Conservation (phyloP, 176 grass and related monocot species). For the Urochloa ruziziensis region DNA sequence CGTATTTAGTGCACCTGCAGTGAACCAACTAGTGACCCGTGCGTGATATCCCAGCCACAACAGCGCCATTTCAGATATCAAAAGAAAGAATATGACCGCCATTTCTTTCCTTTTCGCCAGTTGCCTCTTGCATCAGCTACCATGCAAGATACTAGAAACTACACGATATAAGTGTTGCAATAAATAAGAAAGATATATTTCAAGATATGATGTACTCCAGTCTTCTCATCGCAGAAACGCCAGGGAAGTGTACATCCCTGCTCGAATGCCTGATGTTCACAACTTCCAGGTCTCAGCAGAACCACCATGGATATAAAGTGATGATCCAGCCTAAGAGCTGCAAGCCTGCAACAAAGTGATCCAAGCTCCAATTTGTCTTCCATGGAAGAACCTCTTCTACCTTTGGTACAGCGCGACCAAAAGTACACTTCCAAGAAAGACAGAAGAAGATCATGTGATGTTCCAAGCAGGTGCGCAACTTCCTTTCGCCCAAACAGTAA, state of each 20-base stretch:
- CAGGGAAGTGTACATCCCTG: conserved; percentile 40
- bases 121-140: conserved; percentile 46
- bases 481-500: conserved; percentile 23
- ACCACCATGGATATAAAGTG: conserved; percentile 39
- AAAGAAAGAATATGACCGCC: conserved; percentile 10
- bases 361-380: conserved; percentile 26
- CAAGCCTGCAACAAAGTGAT: conserved; percentile 27
- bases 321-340: conserved; percentile 18
- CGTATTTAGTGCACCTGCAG: conserved; percentile 6
- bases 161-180: conserved; percentile 28
- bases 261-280: conserved; percentile 17
- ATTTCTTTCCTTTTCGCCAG: conserved; percentile 46
- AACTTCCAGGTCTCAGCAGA: conserved; percentile 16
- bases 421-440: conserved; percentile 35
- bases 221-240: conserved; percentile 17
- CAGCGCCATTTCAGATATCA: conserved; percentile 21
- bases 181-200: conserved; percentile 45
- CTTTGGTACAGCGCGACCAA: conserved; percentile 19
- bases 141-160: conserved; percentile 51
- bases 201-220: conserved; percentile 11
- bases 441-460: conserved; percentile 31
- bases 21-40: conserved; percentile 17
- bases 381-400: conserved; percentile 42
- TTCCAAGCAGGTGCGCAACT: conserved; percentile 34
- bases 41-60: background rate